phyloP scores from a whole-genome alignment of 805 yeast genomes.

The Ogataea wickerhamii region DNA sequence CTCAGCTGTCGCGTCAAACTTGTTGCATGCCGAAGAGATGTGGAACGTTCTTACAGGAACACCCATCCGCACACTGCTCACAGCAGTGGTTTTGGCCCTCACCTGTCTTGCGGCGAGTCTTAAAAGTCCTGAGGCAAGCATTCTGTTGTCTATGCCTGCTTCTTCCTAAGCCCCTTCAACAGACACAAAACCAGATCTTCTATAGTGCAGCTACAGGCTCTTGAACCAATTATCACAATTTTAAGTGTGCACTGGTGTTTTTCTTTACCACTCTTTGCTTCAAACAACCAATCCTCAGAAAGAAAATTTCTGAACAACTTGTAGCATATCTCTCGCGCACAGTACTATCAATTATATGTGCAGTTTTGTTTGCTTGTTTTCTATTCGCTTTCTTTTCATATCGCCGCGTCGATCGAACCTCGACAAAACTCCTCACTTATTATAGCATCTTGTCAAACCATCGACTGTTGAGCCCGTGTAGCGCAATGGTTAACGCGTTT shows the following conservation, averaged over 20 bases:
- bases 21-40: constrained; percentile 14
- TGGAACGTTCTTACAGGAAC: constrained; percentile 18
- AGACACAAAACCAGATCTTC: too few relatives aligned
- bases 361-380: too few relatives aligned
- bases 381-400: too few relatives aligned
- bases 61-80: background rate
- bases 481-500: constrained; percentile 66
- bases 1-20: constrained; percentile 47
- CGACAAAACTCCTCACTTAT: background rate
- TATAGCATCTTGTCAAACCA: background rate
- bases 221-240: background rate
- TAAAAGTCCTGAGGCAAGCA: background rate
- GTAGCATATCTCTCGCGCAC: background rate
- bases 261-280: background rate
- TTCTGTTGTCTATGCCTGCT: background rate
- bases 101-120: background rate
- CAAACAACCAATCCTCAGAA: constrained; percentile 2
- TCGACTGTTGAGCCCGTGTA: constrained; percentile 15
- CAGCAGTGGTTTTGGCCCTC: background rate
- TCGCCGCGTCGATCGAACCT: constrained; percentile 2
- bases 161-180: background rate
- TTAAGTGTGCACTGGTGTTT: background rate
- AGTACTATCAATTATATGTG: too few relatives aligned
- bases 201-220: background rate
- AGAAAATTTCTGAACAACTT: background rate